Percentiles rank a stretch among this genome's conserved stretches.
Conservation (phyloP, 345 rosid genomes). For the Eucalyptus cladocalyx region DNA sequence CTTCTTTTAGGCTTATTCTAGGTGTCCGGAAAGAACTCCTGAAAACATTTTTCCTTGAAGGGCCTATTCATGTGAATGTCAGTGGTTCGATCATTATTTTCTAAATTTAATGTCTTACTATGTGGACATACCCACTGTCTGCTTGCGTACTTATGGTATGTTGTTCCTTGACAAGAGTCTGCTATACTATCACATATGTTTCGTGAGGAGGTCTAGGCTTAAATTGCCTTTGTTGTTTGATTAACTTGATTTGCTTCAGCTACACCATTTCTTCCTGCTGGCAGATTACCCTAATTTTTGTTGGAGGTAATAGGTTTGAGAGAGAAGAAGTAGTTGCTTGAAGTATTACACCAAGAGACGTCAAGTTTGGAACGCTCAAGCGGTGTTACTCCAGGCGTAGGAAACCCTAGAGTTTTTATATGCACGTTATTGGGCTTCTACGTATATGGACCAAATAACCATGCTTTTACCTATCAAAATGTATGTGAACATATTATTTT, state of each 20-base stretch:
- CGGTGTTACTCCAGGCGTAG: too few relatives aligned
- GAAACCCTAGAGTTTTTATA: too few relatives aligned
- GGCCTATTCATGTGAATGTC: not conserved
- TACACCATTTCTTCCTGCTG: not conserved
- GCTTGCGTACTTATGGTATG: not conserved
- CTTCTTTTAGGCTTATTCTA: not conserved
- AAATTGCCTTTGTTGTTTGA: not conserved
- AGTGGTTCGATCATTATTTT: not conserved
- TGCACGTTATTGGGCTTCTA: too few relatives aligned
- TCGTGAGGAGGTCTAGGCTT: not conserved
- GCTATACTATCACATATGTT: not conserved
- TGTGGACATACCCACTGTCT: not conserved
- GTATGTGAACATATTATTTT: too few relatives aligned
- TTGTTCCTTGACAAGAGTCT: not conserved
- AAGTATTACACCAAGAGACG: too few relatives aligned
- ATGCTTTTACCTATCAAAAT: too few relatives aligned
- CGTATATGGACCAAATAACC: too few relatives aligned
- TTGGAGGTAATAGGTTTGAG: too few relatives aligned
- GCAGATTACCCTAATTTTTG: not conserved
- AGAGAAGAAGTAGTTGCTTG: too few relatives aligned
- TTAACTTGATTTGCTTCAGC: not conserved
- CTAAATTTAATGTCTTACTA: not conserved
- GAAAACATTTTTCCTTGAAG: not conserved
- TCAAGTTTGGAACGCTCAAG: too few relatives aligned
- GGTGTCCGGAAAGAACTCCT: not conserved